Evolutionary conservation across 2,329 filamentous ascomycete genomes (phyloP).

Genomic region (Penicillium sp.): DNA sequence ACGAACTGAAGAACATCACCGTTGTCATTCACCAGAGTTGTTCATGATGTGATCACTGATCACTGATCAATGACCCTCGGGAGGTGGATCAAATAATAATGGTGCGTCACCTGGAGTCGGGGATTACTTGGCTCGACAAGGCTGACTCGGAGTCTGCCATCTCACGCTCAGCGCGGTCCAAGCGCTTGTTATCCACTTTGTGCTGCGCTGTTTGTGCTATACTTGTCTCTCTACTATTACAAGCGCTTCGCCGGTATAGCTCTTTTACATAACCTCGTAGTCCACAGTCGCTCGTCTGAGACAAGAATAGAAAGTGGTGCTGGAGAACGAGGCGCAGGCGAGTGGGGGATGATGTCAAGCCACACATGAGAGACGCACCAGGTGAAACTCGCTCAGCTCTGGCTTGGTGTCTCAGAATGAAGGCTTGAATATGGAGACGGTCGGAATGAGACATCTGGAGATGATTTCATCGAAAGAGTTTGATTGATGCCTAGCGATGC

Average conservation of each 20-base stretch:
- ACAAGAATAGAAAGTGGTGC: not conserved
- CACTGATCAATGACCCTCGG: not conserved
- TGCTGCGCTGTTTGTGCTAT: not conserved
- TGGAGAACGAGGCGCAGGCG: slow-evolving; percentile 12
- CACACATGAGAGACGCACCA: slow-evolving; percentile 7
- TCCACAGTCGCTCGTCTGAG: not conserved
- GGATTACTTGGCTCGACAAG: slow-evolving; percentile 13
- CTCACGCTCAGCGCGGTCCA: slow-evolving; percentile 1
- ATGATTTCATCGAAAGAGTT: slow-evolving; percentile 17
- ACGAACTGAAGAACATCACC: not conserved
- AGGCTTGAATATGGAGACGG: not conserved
- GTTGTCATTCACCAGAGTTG: not conserved
- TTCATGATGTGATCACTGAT: not conserved
- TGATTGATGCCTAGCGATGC: slow-evolving; percentile 26
- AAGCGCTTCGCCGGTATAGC: not conserved
- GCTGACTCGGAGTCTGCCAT: slow-evolving; percentile 3
- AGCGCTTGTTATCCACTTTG: not conserved
- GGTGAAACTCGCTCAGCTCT: slow-evolving; percentile 11
- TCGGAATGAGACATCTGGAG: not conserved
- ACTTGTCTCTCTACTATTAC: not conserved
- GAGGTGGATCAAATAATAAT: not conserved
- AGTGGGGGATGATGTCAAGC: slow-evolving; percentile 25
- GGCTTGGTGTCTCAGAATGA: slow-evolving; percentile 9
- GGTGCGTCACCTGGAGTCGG: slow-evolving; percentile 3
- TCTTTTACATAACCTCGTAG: not conserved